Percentiles rank a stretch among this genome's conserved stretches.
phyloP scores from a whole-genome alignment of 1,139 yeast genomes.

The Yamadazyma triangularis region DNA sequence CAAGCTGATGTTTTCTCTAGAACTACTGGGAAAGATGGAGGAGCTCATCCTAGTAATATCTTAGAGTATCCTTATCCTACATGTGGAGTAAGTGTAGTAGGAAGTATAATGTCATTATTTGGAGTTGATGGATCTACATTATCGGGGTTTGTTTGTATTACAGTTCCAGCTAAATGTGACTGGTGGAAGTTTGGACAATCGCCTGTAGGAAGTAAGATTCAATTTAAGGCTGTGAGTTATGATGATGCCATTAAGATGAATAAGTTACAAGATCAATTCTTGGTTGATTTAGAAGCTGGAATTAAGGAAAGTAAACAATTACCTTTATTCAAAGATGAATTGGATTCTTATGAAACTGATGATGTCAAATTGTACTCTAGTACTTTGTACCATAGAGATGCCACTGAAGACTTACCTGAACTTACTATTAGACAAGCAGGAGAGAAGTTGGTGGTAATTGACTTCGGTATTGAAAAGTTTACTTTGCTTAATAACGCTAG shows the following conservation, averaged over 20 bases:
- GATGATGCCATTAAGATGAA: constrained; percentile 20
- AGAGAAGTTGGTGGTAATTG: constrained; percentile 26
- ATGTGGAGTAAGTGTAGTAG: constrained; percentile 31
- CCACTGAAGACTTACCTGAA: constrained; percentile 7
- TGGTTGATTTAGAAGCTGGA: constrained; percentile 13
- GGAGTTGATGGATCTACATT: constrained; percentile 34
- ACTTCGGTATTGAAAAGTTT: constrained; percentile 24
- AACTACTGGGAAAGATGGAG: constrained; percentile 29
- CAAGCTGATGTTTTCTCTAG: constrained; percentile 25
- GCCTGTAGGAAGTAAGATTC: constrained; percentile 19
- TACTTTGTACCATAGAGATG: constrained; percentile 11
- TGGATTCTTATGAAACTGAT: constrained; percentile 14
- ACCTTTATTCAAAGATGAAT: constrained; percentile 9
- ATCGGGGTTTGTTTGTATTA: constrained; percentile 29
- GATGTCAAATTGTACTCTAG: too few species aligned
- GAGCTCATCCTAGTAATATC: constrained; percentile 32
- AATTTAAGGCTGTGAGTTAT: constrained; percentile 20
- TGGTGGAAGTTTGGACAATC: constrained; percentile 37
- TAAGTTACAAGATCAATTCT: constrained; percentile 15
- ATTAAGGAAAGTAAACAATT: constrained; percentile 6
- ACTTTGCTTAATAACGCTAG: constrained; percentile 28
- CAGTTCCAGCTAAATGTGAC: constrained; percentile 25
- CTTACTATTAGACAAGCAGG: constrained; percentile 28
- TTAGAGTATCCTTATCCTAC: constrained; percentile 31
- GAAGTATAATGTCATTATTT: constrained; percentile 24